Evolutionary conservation across 306 rosid species (phyloP).

Genomic region (Begonia masoniana): DNA sequence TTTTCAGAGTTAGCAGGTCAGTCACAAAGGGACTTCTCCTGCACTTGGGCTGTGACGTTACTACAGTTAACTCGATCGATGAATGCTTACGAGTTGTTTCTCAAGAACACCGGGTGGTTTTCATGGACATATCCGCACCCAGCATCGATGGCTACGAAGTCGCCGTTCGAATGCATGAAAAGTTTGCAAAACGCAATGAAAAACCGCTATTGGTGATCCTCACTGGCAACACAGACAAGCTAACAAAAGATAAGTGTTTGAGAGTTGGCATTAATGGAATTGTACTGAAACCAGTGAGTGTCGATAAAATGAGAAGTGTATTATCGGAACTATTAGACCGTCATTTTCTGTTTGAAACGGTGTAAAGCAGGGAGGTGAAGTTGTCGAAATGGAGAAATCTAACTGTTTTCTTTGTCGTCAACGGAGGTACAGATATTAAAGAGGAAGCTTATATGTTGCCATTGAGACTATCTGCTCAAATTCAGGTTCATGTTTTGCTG

Average conservation of each 20-base stretch:
- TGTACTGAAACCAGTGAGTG: slow-evolving; percentile 68
- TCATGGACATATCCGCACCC: slow-evolving; percentile 59
- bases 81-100: slow-evolving; percentile 60
- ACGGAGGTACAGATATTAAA: too few relatives aligned
- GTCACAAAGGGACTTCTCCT: slow-evolving; percentile 79
- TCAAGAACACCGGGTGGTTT: slow-evolving; percentile 55
- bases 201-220: slow-evolving; percentile 72
- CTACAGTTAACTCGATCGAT: slow-evolving; percentile 47
- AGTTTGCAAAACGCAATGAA: slow-evolving; percentile 51
- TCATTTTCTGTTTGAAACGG: slow-evolving; percentile 39
- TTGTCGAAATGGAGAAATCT: too few relatives aligned
- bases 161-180: slow-evolving; percentile 45
- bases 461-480: too few relatives aligned
- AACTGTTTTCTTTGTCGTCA: too few relatives aligned
- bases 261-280: slow-evolving; percentile 81
- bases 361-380: too few relatives aligned
- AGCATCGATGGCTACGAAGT: slow-evolving; percentile 63
- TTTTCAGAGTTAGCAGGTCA: slow-evolving; percentile 66
- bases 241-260: slow-evolving; percentile 63
- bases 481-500: too few relatives aligned
- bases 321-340: slow-evolving; percentile 61
- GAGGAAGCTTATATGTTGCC: too few relatives aligned
- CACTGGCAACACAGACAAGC: slow-evolving; percentile 59
- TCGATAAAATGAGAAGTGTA: slow-evolving; percentile 80
- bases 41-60: slow-evolving; percentile 78